phyloP scores from a whole-genome alignment of 2,329 filamentous ascomycete species.

The Colletotrichum chlorophyti region DNA sequence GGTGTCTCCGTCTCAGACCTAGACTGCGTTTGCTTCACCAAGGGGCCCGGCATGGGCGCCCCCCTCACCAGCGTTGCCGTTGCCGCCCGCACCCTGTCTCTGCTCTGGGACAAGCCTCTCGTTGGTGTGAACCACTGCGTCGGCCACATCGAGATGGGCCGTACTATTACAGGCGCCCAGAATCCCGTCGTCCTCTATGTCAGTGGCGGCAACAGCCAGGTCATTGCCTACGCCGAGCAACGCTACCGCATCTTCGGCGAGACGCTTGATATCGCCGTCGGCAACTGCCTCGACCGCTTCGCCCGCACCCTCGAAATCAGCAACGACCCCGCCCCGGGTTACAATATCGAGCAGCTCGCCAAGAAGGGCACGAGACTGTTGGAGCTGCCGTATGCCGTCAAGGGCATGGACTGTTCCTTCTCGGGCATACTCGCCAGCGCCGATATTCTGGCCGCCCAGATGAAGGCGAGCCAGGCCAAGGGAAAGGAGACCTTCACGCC shows the following conservation, averaged over 20 bases:
- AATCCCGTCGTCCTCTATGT: constrained; percentile 98
- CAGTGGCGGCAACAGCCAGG: constrained; percentile 94
- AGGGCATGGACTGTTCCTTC: constrained; percentile 98
- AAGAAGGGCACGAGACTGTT: constrained; percentile 75
- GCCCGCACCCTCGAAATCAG: constrained; percentile 88
- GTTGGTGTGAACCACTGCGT: constrained; percentile 98
- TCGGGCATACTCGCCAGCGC: constrained; percentile 87
- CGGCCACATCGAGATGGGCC: constrained; percentile 98
- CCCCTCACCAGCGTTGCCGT: constrained; percentile 87
- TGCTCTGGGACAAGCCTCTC: constrained; percentile 88
- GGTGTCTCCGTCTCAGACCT: constrained; percentile 68
- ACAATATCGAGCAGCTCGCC: constrained; percentile 97
- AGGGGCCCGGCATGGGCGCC: constrained; percentile 95
- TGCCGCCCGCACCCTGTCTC: constrained; percentile 78
- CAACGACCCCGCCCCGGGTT: constrained; percentile 95
- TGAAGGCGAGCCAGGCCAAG: constrained; percentile 56
- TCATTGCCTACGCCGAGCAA: constrained; percentile 94
- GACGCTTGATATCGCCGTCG: constrained; percentile 95
- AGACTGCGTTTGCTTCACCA: constrained; percentile 94
- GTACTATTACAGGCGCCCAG: constrained; percentile 85
- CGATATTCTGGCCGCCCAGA: constrained; percentile 78
- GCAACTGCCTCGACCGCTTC: constrained; percentile 96
- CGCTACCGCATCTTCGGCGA: constrained; percentile 98
- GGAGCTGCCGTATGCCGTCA: constrained; percentile 93
- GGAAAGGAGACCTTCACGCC: constrained; percentile 69